Base-by-base conservation (phyloP, 2,329 filamentous ascomycete genomes). In the Rhynchosporium graminicola region DNA sequence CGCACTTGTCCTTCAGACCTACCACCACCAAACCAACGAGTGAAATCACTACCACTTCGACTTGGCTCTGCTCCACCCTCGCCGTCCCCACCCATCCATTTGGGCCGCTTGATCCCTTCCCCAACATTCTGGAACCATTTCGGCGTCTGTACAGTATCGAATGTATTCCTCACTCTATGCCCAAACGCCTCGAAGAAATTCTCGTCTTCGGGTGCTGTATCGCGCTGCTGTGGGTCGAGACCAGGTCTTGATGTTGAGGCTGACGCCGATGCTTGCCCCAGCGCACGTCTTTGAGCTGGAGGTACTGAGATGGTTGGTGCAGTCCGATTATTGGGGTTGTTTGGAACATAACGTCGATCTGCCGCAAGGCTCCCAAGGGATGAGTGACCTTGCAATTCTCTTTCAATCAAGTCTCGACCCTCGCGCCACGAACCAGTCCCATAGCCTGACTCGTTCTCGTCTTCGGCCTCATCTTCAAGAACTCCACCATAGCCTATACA, bases 371-470 rank as follows among this genome's bases (percentile, higher is more conserved):
- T 78, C 63, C 80, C 78, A 55, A 82, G 77, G 47, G 83, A 80
- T 3, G 83, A 83, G 42, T 82, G 83, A 13, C 89, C 88, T 63
- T 87, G 86, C 7, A 93, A 76, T 73, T 98, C 95, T 33, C 91
- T 86, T 66, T 97, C 91, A 65, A 99, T 96, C 33, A 99, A 83
- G 56, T 93, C 89, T 57, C 92, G 85, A 3, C 95, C 95, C 77
- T 98, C 95, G 52, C 93, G 86, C 95, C 94, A 98, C 1, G 88
- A 89, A 1, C 91, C 91, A 0, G 88, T 87, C 13, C 92, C 92
- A 67, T 89, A 92, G 3, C 84, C 84, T 2, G 80, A 80, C 6
- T 82, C 79, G 56, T 84, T 85, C 31, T 87, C 86, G 26, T 86
- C 84, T 28, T 54, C 57, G 12, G 88, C 86, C 13, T 89, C 88